phyloP scores from a whole-genome alignment of 1,139 yeast species.

The Saccharomyces uvarum region DNA sequence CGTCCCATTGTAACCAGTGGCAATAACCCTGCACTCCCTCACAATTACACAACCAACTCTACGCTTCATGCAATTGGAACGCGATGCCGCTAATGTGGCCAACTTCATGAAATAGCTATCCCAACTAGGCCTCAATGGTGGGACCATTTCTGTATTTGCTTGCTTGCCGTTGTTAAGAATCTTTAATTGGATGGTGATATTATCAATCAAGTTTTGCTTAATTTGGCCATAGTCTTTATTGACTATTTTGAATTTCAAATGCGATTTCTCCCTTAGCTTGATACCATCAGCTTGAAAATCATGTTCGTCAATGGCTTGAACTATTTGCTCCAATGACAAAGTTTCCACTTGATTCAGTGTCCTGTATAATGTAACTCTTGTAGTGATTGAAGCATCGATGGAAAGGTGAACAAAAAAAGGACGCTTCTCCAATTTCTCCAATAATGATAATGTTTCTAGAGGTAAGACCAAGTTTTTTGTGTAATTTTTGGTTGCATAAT shows the following conservation, averaged over 20 bases:
- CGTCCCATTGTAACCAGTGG: constrained; percentile 97
- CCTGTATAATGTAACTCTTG: constrained; percentile 37
- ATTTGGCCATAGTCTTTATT: constrained; percentile 5
- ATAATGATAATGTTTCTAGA: constrained; percentile 38
- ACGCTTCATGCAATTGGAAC: constrained; percentile 95
- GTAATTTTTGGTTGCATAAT: constrained; percentile 68
- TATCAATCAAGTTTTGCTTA: constrained; percentile 9
- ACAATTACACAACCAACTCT: constrained; percentile 94
- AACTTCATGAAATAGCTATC: constrained; percentile 89
- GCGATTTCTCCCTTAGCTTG: constrained; percentile 20
- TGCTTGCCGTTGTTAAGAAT: constrained; percentile 7
- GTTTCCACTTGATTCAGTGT: neutral
- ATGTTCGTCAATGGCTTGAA: constrained; percentile 13
- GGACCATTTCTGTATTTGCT: constrained; percentile 12
- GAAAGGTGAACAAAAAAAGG: constrained; percentile 83
- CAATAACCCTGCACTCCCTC: constrained; percentile 74
- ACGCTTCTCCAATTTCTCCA: constrained; percentile 52
- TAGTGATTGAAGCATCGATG: constrained; percentile 62
- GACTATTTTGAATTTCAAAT: constrained; percentile 19
- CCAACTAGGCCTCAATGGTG: constrained; percentile 88
- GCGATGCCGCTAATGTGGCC: constrained; percentile 84
- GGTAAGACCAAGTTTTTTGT: constrained; percentile 52
- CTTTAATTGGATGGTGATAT: constrained; percentile 12
- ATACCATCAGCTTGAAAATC: constrained; percentile 17
- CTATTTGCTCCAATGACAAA: constrained; percentile 6